phyloP scores from a whole-genome alignment of 2,329 filamentous ascomycete genomes.

The Corinectria fuckeliana region DNA sequence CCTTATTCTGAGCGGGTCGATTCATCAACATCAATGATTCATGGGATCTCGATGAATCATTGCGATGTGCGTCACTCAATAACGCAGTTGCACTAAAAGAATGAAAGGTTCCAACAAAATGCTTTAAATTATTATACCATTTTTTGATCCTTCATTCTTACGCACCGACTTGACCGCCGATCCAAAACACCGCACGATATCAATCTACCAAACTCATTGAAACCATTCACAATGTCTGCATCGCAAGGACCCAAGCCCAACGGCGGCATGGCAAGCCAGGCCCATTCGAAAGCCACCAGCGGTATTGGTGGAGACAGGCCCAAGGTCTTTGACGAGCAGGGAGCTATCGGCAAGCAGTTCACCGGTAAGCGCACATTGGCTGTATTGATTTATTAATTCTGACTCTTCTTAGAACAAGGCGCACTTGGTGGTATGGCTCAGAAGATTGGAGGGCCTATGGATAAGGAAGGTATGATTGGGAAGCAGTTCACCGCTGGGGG shows the following conservation, averaged over 20 bases:
- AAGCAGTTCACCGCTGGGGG: slow-evolving; percentile 62
- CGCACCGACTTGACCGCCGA: neutral
- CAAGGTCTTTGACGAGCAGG: slow-evolving; percentile 55
- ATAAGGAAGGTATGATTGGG: slow-evolving; percentile 59
- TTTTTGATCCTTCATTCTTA: too few relatives aligned
- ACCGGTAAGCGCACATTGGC: slow-evolving; percentile 47
- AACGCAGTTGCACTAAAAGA: neutral
- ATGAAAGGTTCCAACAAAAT: neutral
- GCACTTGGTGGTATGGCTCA: slow-evolving; percentile 57
- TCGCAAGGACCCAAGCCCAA: neutral
- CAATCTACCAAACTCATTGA: neutral
- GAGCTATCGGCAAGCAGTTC: slow-evolving; percentile 62
- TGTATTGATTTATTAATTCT: neutral
- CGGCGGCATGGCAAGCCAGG: neutral
- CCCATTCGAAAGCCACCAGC: neutral
- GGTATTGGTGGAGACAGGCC: slow-evolving; percentile 28
- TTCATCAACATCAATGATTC: too few relatives aligned
- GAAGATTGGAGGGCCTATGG: slow-evolving; percentile 57
- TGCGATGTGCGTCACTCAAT: too few relatives aligned
- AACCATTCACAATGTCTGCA: neutral
- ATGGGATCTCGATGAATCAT: neutral
- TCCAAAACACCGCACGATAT: neutral
- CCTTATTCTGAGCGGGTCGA: neutral
- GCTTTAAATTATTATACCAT: neutral
- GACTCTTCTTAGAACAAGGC: slow-evolving; percentile 36